Conservation (phyloP, 2,329 filamentous ascomycete genomes). For the Paraconiothyrium brasiliense region DNA sequence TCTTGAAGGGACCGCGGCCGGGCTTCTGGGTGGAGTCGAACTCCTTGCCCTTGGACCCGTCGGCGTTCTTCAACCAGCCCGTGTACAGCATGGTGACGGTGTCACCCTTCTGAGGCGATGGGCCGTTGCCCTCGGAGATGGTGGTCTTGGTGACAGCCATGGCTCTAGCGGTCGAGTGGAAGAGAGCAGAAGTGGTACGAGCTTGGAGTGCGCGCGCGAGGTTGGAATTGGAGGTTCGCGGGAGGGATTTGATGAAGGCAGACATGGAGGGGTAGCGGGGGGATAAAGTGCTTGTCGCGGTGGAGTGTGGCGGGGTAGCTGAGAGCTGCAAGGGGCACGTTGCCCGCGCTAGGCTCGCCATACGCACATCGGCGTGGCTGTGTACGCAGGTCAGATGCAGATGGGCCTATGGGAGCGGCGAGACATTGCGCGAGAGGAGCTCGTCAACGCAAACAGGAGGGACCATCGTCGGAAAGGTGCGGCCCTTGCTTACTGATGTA, state of each 20-base stretch:
- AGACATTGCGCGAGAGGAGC: conserved; percentile 5
- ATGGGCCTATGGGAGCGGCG: conserved; percentile 2
- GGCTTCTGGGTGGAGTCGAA: conserved; percentile 80
- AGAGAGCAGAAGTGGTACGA: conserved; percentile 10
- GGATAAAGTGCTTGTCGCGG: conserved; percentile 9
- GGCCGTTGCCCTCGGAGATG: conserved; percentile 40
- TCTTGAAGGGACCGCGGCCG: conserved; percentile 77
- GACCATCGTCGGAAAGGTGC: not conserved
- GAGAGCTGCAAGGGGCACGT: conserved; percentile 16
- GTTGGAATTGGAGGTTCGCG: conserved; percentile 5
- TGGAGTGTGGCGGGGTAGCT: conserved; percentile 15
- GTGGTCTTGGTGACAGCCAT: conserved; percentile 44
- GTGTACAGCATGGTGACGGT: conserved; percentile 45
- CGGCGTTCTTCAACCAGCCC: conserved; percentile 39
- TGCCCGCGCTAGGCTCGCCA: conserved; percentile 6
- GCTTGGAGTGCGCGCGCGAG: conserved; percentile 7
- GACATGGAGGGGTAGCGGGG: conserved; percentile 11
- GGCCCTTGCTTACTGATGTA: too few relatives aligned
- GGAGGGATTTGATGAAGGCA: conserved; percentile 13
- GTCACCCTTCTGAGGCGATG: conserved; percentile 40
- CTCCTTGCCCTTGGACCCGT: conserved; percentile 41
- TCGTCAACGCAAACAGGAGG: not conserved
- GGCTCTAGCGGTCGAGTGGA: conserved; percentile 29
- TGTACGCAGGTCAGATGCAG: conserved; percentile 3
- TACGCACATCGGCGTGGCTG: conserved; percentile 11